phyloP scores from a whole-genome alignment of 2,329 filamentous ascomycete species.

The Hypocrella siamensis region DNA sequence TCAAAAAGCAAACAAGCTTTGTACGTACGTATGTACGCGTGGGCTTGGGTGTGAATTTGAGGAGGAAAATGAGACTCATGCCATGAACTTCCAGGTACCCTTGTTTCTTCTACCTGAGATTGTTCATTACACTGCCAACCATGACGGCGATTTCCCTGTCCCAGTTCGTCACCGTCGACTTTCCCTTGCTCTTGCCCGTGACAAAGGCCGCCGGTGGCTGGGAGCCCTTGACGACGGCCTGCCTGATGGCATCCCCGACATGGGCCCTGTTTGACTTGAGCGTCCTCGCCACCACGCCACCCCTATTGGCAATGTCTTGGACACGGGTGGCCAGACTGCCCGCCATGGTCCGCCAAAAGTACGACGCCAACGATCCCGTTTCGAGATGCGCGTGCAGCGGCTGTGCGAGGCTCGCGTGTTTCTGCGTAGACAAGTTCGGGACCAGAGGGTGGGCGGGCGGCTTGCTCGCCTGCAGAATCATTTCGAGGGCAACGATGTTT shows the following conservation, averaged over 20 bases:
- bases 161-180: constrained; percentile 43
- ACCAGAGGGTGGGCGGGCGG: constrained; percentile 56
- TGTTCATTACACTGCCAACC: constrained; percentile 65
- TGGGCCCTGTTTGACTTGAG: constrained; percentile 59
- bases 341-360: constrained; percentile 87
- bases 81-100: not conserved
- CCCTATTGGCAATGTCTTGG: constrained; percentile 68
- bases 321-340: constrained; percentile 61
- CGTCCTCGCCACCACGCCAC: constrained; percentile 71
- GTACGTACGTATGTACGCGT: too few species aligned
- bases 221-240: constrained; percentile 69
- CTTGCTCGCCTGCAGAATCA: constrained; percentile 53
- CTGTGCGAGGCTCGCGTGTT: constrained; percentile 42
- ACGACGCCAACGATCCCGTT: constrained; percentile 71
- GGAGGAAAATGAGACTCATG: too few species aligned
- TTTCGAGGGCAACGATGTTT: constrained; percentile 77
- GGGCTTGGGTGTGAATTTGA: too few species aligned
- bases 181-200: constrained; percentile 26
- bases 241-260: constrained; percentile 62
- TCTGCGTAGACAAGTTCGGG: constrained; percentile 18
- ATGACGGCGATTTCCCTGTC: constrained; percentile 90
- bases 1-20: too few species aligned
- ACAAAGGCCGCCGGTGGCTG: constrained; percentile 44
- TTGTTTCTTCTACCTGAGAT: constrained; percentile 23
- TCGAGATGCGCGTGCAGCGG: constrained; percentile 66